Conservation (phyloP, 2,329 filamentous ascomycete genomes). For the Pestalotiopsis sp. region DNA sequence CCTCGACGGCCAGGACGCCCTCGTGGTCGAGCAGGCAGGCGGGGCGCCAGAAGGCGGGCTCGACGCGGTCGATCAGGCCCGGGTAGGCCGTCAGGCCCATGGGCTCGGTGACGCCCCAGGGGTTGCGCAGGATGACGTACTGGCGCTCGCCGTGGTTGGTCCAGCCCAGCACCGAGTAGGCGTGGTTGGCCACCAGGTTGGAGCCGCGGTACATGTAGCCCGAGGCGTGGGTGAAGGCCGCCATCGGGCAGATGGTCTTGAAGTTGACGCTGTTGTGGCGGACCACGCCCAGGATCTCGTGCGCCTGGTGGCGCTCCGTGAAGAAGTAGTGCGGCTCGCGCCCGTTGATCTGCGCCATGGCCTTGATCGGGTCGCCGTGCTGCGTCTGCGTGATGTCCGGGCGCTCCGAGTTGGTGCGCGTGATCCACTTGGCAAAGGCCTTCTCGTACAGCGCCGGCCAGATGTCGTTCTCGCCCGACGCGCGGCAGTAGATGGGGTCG, state of each 20-base stretch:
- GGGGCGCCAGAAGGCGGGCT: conserved; percentile 37
- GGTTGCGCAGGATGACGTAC: conserved; percentile 44
- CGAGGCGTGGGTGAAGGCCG: conserved; percentile 40
- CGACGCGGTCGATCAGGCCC: conserved; percentile 37
- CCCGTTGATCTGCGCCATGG: conserved; percentile 44
- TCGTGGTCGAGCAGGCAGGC: conserved; percentile 36
- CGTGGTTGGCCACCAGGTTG: conserved; percentile 45
- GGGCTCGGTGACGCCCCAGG: conserved; percentile 44
- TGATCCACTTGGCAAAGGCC: conserved; percentile 47
- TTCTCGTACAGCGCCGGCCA: conserved; percentile 49
- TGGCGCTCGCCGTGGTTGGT: conserved; percentile 34
- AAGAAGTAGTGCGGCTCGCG: conserved; percentile 37
- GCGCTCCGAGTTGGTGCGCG: conserved; percentile 27
- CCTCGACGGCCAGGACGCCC: conserved; percentile 37
- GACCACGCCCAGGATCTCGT: conserved; percentile 38
- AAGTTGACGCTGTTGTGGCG: conserved; percentile 40
- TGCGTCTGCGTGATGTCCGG: conserved; percentile 41
- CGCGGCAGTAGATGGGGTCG: conserved; percentile 41
- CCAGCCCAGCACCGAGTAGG: conserved; percentile 43
- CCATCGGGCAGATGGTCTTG: conserved; percentile 43
- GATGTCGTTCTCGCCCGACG: conserved; percentile 39
- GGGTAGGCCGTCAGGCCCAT: conserved; percentile 39
- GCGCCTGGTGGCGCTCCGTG: conserved; percentile 30
- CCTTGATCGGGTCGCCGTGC: conserved; percentile 44
- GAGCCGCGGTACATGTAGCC: conserved; percentile 36